Base-by-base conservation (phyloP, 2,329 filamentous ascomycete genomes). In the Xylariaceae sp. region DNA sequence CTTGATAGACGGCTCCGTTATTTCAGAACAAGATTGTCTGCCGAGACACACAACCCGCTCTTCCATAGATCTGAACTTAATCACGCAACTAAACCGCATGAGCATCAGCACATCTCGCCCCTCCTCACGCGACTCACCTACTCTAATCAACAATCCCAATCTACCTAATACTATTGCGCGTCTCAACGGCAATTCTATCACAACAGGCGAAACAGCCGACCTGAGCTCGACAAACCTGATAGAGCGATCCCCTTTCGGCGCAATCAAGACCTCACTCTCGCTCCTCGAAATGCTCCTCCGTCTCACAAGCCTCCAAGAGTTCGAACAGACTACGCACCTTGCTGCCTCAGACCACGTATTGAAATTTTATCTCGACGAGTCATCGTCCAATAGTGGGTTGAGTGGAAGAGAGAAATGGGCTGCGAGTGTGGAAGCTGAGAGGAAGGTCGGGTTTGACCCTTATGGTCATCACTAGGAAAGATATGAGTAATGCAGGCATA, bases 281-380 rank as follows among this genome's bases (percentile, higher is more conserved):
- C 80, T 96, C 9, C 80, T 96, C 47, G 91, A 96, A 68, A 94
- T 92, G 75, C 75, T 96, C 31, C 81, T 96, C 42, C 89, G 92
- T 39, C 78, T 96, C 42, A 85, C 87, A 5, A 89, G 90, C 18
- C 80, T 96, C 12, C 91, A 96, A 65, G 90, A 96, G 71, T 95
- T 94, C 67, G 88, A 95, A 65, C 91, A 96, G 73, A 80, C 83
- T 38, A 90, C 89, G 0, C 90, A 96, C 61, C 78, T 96, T n/a
- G 82, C 89, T 6, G 94, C 95, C 53, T 88, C 88, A 1, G 91
- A 96, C 64, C 89, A 96, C 60, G 82, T 96, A 2, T 75, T 96
- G 38, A 90, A 86, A 45, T 95, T 95, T 71, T 96, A 96, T 71
- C 75, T 96, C 14, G 78, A 82, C 52, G 77, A 82, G 42, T 65